Conservation (phyloP, 2,329 filamentous ascomycete species). For the Cryphonectria japonica region DNA sequence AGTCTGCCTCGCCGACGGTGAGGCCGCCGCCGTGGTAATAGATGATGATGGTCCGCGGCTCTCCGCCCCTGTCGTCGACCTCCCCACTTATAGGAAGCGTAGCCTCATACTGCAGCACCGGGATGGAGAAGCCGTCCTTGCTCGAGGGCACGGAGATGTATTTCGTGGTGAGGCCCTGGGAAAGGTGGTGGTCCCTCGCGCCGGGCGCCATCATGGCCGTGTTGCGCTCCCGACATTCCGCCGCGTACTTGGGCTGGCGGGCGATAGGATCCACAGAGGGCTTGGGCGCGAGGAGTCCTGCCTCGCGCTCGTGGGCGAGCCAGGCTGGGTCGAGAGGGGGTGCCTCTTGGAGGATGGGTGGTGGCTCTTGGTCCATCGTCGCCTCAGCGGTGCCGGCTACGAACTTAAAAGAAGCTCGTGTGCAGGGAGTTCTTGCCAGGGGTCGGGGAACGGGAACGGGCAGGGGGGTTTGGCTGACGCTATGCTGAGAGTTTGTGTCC, state of each 20-base stretch:
- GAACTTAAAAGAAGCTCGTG: not conserved
- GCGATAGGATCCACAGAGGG: conserved; percentile 36
- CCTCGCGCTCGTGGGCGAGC: conserved; percentile 43
- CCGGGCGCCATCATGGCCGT: conserved; percentile 41
- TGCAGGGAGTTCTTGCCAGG: not conserved
- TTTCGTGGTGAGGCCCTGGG: conserved; percentile 38
- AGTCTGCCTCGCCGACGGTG: conserved; percentile 52
- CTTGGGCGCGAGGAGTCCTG: conserved; percentile 36
- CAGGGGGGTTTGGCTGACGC: too few relatives aligned
- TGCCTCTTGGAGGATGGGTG: conserved; percentile 38
- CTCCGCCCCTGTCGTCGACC: not conserved
- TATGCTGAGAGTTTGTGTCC: not conserved
- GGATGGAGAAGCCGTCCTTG: conserved; percentile 41
- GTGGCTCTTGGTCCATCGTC: conserved; percentile 27
- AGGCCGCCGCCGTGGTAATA: conserved; percentile 56
- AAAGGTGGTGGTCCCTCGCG: conserved; percentile 43
- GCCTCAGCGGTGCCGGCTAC: not conserved
- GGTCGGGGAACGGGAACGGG: not conserved
- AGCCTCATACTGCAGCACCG: conserved; percentile 41
- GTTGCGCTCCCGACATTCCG: conserved; percentile 45
- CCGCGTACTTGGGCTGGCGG: conserved; percentile 46
- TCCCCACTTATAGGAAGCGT: not conserved
- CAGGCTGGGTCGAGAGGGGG: conserved; percentile 47
- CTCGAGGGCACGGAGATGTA: conserved; percentile 40
- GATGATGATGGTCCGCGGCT: conserved; percentile 40